These are phyloP conservation scores for Exserohilum rostratum DNA, from an alignment of 2,329 filamentous ascomycete genomes.

Conservation along the genomic window DNA sequence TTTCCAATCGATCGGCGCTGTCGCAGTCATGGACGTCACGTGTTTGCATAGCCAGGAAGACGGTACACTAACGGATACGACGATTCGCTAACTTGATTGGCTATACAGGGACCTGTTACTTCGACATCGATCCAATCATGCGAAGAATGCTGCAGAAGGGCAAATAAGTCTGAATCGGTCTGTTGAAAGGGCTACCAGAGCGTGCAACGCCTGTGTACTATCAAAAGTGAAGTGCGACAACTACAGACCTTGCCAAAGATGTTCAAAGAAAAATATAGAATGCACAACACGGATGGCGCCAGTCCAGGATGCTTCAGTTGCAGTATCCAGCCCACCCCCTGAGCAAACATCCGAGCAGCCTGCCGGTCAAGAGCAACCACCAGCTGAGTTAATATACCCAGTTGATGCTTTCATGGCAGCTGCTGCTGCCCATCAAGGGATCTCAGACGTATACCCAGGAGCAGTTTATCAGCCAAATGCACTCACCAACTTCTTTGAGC, in stretches of 20 bases:
- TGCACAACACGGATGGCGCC: conserved; percentile 11
- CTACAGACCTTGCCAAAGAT: conserved; percentile 34
- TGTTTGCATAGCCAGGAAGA: too few relatives aligned
- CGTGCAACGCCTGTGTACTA: conserved; percentile 40
- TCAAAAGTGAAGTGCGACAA: conserved; percentile 44
- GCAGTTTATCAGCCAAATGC: conserved; percentile 1
- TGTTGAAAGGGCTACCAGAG: conserved; percentile 31
- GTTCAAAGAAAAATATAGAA: conserved; percentile 16
- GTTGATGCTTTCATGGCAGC: conserved; percentile 2
- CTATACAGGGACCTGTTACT: conserved; percentile 33
- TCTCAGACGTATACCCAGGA: background rate
- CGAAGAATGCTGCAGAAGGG: conserved; percentile 30
- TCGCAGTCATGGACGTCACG: background rate
- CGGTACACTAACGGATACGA: too few relatives aligned
- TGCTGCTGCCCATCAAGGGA: background rate
- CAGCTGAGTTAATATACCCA: background rate
- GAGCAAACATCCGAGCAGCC: background rate
- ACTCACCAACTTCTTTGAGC: conserved; percentile 22
- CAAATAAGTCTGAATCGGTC: conserved; percentile 22
- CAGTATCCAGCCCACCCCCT: background rate
- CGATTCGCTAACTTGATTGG: background rate
- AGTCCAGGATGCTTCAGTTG: background rate
- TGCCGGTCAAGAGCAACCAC: background rate
- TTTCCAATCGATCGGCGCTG: background rate
- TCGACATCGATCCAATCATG: conserved; percentile 36